These are phyloP conservation scores for Cystofilobasidium ferigula DNA, from an alignment of 768 basidiomycete species.

Conservation along the genomic window DNA sequence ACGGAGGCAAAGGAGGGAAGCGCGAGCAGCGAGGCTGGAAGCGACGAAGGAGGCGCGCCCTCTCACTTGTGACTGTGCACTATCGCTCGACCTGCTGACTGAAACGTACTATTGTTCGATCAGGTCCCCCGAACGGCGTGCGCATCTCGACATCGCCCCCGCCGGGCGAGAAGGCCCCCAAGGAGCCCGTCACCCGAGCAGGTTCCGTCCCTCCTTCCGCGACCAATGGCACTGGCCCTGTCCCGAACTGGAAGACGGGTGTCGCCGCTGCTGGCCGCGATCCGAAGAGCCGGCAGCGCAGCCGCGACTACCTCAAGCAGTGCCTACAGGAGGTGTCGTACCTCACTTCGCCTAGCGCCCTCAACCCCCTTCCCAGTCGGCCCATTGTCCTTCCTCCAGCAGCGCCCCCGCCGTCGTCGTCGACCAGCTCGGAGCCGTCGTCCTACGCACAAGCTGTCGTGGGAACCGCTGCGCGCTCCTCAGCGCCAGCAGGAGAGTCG, in stretches of 20 bases:
- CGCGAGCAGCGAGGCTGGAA: constrained; percentile 16
- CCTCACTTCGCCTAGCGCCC: constrained; percentile 87
- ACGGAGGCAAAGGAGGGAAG: constrained; percentile 19
- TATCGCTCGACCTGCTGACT: background rate
- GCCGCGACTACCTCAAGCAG: constrained; percentile 96
- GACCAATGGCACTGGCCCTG: constrained; percentile 9
- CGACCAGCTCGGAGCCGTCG: background rate
- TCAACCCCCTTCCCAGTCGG: constrained; percentile 89
- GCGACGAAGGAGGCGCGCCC: constrained; percentile 19
- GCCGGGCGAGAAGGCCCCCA: background rate
- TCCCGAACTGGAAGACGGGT: constrained; percentile 41
- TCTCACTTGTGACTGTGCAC: too few species aligned
- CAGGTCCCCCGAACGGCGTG: constrained; percentile 12
- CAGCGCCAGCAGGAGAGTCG: background rate
- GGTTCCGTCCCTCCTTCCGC: background rate
- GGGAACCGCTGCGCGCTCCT: too few species aligned
- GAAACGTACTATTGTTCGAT: background rate
- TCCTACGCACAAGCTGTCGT: constrained; percentile 7
- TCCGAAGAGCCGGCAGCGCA: constrained; percentile 88
- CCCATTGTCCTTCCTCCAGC: constrained; percentile 40
- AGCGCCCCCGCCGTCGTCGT: background rate
- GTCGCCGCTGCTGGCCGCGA: constrained; percentile 74
- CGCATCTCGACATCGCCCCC: background rate
- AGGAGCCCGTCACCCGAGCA: background rate
- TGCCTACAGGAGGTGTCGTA: constrained; percentile 94